phyloP scores from a whole-genome alignment of 805 yeast genomes.

The Tetrapisispora fleetii region DNA sequence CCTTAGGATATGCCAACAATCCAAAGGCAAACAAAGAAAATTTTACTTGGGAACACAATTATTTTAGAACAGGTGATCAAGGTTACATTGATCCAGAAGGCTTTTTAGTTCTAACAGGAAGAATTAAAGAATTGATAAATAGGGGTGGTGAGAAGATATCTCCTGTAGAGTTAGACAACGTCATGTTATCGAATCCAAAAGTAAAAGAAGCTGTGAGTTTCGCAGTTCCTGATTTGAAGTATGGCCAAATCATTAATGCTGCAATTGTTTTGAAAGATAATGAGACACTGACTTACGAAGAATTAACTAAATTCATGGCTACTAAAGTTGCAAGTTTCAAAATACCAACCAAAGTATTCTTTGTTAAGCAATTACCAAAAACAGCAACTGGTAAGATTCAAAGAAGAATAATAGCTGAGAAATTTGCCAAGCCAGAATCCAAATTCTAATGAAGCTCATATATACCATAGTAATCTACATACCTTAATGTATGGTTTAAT shows the following conservation, averaged over 20 bases:
- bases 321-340: conserved; percentile 46
- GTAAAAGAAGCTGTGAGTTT: conserved; percentile 63
- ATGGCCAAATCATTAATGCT: conserved; percentile 65
- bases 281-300: conserved; percentile 31
- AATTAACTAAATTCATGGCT: conserved; percentile 37
- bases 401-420: conserved; percentile 50
- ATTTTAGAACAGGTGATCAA: conserved; percentile 74
- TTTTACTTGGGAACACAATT: conserved; percentile 45
- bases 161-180: conserved; percentile 60
- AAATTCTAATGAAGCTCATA: conserved; percentile 3
- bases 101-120: conserved; percentile 52
- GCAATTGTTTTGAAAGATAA: conserved; percentile 50
- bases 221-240: conserved; percentile 56
- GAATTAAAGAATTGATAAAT: conserved; percentile 65
- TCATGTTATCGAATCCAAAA: conserved; percentile 49
- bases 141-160: conserved; percentile 74
- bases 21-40: conserved; percentile 59
- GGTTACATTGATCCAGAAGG: conserved; percentile 53
- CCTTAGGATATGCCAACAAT: conserved; percentile 63
- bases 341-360: conserved; percentile 47
- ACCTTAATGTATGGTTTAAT: neutral
- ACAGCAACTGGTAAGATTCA: conserved; percentile 74
- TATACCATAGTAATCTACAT: neutral
- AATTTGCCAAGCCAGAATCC: conserved; percentile 30
- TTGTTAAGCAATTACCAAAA: conserved; percentile 57